Evolutionary conservation across 345 rosid species (phyloP), one percentile per base, ranked within the genome.

Genomic region (Kandelia obovata): DNA sequence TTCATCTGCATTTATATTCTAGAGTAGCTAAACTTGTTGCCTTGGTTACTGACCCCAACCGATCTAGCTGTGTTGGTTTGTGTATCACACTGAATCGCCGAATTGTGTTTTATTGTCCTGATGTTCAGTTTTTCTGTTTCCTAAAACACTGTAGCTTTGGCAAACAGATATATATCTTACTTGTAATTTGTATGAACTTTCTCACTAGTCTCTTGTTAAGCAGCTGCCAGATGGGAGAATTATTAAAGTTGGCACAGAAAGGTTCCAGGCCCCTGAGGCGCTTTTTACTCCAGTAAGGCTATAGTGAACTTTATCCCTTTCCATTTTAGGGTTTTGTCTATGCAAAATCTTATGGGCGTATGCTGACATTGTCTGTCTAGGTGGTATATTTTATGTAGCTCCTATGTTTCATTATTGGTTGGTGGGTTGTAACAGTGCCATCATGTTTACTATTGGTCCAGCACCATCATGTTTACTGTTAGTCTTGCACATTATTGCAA

Each of bases 231-330:
- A 95, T 84, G 97, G 97, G 70, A 86, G 97, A 72, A 82, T 88
- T 65, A 88, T 95, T 73, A 92, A 95, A 87, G 96, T 92, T 68
- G 97, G 99, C 68, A 95, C 99, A n/a, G 99, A 95, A 84, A 78
- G 99, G 72, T 95, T 95, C 77, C 97, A 95, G 75, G 97, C 99
- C 66, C 96, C 99, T 53, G 97, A 95, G 82, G 99, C 99, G 46
- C 92, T 95, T 58, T 95, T 95, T 69, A 88, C 99, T n/a, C 99
- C 97, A 28, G 99, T 94, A 78, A 80, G 88, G 53, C 67, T 53
- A 25, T 28, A 13, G 2, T 26, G 46, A 9, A 39, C 58, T 17
- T 6, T 64, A 55, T 32, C 13, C 31, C 25, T 61, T 28, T 62
- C 65, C 21, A 7, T 17, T 79, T 25, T n/a, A 20, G 58, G 26